These are phyloP conservation scores for Perilla frutescens DNA, from an alignment of 257 asterid genomes.

Conservation along the genomic window DNA sequence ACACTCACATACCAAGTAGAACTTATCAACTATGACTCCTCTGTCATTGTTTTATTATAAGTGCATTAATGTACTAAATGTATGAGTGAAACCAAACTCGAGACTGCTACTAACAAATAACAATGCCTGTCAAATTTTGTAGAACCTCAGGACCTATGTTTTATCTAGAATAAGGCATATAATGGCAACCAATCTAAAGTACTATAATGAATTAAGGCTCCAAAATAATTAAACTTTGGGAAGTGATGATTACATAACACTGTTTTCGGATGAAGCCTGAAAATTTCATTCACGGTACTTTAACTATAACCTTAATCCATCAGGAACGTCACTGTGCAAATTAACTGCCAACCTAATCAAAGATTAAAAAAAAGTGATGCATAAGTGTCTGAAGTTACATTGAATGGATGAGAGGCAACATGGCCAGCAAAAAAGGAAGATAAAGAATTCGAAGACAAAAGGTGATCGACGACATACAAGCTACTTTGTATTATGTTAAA, in stretches of 20 bases:
- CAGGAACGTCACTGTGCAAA: constrained; percentile 1
- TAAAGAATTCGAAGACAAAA: constrained; percentile 29
- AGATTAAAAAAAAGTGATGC: constrained; percentile 20
- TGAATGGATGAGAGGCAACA: constrained; percentile 31
- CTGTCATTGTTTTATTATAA: not conserved
- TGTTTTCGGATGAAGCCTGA: no score
- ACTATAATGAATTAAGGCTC: not conserved
- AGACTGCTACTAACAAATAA: not conserved
- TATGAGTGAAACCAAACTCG: not conserved
- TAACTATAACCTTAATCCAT: constrained; percentile 1
- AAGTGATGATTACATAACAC: no score
- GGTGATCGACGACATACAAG: constrained; percentile 44
- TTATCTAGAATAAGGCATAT: not conserved
- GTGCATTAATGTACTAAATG: not conserved
- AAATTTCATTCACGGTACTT: not conserved
- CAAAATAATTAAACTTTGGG: not conserved
- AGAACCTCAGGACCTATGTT: not conserved
- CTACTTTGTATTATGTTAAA: constrained; percentile 20
- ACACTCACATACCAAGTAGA: not conserved
- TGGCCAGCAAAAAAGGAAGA: constrained; percentile 52
- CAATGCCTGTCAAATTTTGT: constrained; percentile 7
- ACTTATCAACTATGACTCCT: not conserved
- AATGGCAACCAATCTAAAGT: not conserved
- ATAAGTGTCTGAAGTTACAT: constrained; percentile 2
- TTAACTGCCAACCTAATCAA: constrained; percentile 21